Evolutionary conservation across 139 green algal genomes (phyloP), one percentile per base, ranked within the genome.

Genomic region (Volvox reticuliferus): DNA sequence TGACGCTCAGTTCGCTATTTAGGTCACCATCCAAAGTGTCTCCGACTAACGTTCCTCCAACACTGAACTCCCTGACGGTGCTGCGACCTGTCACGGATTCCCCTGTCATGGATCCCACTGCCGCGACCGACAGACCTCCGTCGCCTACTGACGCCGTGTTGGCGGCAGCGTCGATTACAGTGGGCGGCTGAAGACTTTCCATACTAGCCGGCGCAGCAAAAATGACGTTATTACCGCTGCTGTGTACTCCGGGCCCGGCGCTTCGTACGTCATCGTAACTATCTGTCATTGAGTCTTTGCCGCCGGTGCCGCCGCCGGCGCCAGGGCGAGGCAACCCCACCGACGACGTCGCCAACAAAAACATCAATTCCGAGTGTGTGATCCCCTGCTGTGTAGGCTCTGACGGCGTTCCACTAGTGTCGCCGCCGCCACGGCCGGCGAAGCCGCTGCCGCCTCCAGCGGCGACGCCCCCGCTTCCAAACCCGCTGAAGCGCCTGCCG

Each of bases 331-430:
- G 26, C 30, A 36, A 36, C 71, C 21, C 28, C n/a, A 17, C n/a
- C 14, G 75, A 81, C 18, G 75, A 81, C 12, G 75, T 81, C 36
- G 79, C 79, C 21, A 85, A 32, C 0, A 85, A 22, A 18, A 85
- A 69, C 37, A 85, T 67, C 37, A 85, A 22, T 36, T 85, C 79
- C 0, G 79, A 69, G 37, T 85, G 79, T 5, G 79, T 85, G 79
- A 85, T 85, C 12, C 37, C 79, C 14, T 81, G 75, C 30, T 28
- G 20, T 55, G 75, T 24, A 2, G 75, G 32, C 18, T 81, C 75
- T 6, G 75, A 55, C 32, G 75, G 75, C 5, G 37, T 85, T 26
- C 79, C 79, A 50, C 44, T 85, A 20, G 36, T 68, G 33, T 55
- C 26, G 9, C n/a, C 75, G 75, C 30, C 13, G 75, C 75, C 75